Percentiles rank a stretch among this genome's conserved stretches.
Conservation (phyloP, 1,139 yeast species). For the Chernovozyma aurita region DNA sequence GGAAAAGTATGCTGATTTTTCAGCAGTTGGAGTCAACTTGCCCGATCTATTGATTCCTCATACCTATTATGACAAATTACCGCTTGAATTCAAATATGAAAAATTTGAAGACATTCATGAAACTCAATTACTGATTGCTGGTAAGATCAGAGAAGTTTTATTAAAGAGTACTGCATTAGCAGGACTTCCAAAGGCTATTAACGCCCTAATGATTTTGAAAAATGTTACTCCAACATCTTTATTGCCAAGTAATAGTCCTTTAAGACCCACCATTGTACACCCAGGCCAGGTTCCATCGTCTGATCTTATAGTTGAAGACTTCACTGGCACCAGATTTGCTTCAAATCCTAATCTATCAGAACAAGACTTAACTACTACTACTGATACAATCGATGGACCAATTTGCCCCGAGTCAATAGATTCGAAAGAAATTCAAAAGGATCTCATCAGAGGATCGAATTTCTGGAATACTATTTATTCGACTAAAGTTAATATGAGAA, state of each 20-base stretch:
- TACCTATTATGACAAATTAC: slow-evolving; percentile 35
- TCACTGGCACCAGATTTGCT: slow-evolving; percentile 32
- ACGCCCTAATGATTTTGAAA: slow-evolving; percentile 64
- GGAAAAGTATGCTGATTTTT: slow-evolving; percentile 33
- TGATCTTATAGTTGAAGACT: slow-evolving; percentile 39
- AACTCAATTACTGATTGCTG: slow-evolving; percentile 41
- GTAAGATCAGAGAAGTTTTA: slow-evolving; percentile 68
- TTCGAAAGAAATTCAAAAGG: slow-evolving; percentile 20
- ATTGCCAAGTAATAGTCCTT: slow-evolving; percentile 25
- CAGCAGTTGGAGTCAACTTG: slow-evolving; percentile 40
- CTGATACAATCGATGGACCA: slow-evolving; percentile 45
- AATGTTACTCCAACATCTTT: slow-evolving; percentile 57
- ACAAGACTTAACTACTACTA: slow-evolving; percentile 7
- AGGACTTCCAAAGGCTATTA: slow-evolving; percentile 83
- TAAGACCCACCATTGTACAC: slow-evolving; percentile 26
- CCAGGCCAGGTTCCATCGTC: slow-evolving; percentile 37
- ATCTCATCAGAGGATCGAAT: slow-evolving; percentile 49
- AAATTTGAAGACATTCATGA: slow-evolving; percentile 31
- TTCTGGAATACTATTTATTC: slow-evolving; percentile 77
- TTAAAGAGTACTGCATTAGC: slow-evolving; percentile 73
- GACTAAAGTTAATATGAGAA: slow-evolving; percentile 62
- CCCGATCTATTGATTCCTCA: slow-evolving; percentile 44
- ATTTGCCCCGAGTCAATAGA: slow-evolving; percentile 30
- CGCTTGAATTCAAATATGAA: slow-evolving; percentile 33
- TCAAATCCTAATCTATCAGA: not conserved